These are phyloP conservation scores for Rhodotorula sphaerocarpa DNA, from an alignment of 768 basidiomycete species.

Conservation along the genomic window DNA sequence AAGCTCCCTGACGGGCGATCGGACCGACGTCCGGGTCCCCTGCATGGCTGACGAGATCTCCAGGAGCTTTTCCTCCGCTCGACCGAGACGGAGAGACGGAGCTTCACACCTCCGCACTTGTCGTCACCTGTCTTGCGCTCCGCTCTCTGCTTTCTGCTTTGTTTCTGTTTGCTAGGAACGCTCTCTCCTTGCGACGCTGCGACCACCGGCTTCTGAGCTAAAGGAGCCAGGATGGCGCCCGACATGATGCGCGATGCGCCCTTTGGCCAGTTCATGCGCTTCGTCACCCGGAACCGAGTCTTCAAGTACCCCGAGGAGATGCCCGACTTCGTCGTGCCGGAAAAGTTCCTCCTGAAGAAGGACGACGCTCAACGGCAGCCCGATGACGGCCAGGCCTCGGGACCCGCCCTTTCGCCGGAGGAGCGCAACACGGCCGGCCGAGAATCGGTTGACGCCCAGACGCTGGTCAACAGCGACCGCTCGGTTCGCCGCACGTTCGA, in stretches of 20 bases:
- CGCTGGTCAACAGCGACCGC: slow-evolving; percentile 1
- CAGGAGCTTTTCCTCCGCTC: too few species aligned
- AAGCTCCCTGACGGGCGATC: too few species aligned
- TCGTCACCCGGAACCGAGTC: slow-evolving; percentile 17
- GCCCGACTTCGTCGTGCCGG: slow-evolving; percentile 14
- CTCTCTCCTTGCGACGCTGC: too few species aligned
- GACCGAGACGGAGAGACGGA: too few species aligned
- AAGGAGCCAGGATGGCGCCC: not conserved
- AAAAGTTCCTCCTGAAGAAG: not conserved
- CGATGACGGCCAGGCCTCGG: not conserved
- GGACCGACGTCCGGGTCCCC: too few species aligned
- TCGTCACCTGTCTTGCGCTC: too few species aligned
- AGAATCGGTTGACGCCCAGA: slow-evolving; percentile 2
- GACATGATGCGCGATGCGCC: slow-evolving; percentile 34
- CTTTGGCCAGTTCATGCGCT: slow-evolving; percentile 34
- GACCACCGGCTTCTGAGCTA: too few species aligned
- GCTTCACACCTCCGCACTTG: too few species aligned
- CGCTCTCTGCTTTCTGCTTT: too few species aligned
- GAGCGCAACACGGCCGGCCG: not conserved
- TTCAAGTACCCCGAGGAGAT: slow-evolving; percentile 35
- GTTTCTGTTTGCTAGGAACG: too few species aligned
- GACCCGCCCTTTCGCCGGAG: not conserved
- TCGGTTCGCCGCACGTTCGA: not conserved
- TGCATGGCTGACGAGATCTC: too few species aligned
- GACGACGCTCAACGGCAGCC: not conserved